phyloP scores from a whole-genome alignment of 2,329 filamentous ascomycete species.

The Nakataea oryzae region DNA sequence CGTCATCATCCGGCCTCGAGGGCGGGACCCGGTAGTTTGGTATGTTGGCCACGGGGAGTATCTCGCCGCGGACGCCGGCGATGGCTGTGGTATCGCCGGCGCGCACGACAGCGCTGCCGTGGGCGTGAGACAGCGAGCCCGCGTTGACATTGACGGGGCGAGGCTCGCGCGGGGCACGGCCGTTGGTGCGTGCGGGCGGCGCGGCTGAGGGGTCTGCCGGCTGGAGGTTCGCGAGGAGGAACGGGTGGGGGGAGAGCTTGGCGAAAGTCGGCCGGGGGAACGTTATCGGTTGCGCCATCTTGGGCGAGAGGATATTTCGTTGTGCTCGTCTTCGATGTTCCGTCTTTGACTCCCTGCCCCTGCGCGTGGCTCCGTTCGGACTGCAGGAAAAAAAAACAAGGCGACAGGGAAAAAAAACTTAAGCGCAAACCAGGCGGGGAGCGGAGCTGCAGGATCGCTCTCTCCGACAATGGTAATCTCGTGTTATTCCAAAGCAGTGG shows the following conservation, averaged over 20 bases:
- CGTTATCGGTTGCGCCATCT: conserved; percentile 1
- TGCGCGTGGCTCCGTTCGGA: too few species aligned
- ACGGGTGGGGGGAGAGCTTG: conserved; percentile 80
- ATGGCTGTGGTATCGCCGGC: conserved; percentile 90
- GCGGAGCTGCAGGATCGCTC: neutral
- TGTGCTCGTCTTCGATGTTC: neutral
- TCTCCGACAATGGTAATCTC: neutral
- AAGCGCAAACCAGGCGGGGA: neutral
- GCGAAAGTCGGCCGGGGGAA: conserved; percentile 65
- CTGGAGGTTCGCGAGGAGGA: conserved; percentile 79
- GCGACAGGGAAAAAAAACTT: too few species aligned
- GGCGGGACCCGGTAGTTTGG: conserved; percentile 46
- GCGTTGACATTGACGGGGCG: conserved; percentile 69
- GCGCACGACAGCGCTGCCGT: conserved; percentile 82
- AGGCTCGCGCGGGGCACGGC: conserved; percentile 59
- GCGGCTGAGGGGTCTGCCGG: conserved; percentile 29
- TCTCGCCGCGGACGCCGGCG: conserved; percentile 81
- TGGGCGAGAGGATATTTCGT: neutral
- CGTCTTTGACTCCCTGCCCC: too few species aligned
- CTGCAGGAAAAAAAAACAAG: neutral
- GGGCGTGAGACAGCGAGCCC: conserved; percentile 76
- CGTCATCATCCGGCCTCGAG: conserved; percentile 8
- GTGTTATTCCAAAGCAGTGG: neutral
- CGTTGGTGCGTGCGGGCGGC: conserved; percentile 64
- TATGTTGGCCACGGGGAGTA: conserved; percentile 65